Base-by-base conservation (phyloP, 2,329 filamentous ascomycete species). In the Talaromyces sp. region DNA sequence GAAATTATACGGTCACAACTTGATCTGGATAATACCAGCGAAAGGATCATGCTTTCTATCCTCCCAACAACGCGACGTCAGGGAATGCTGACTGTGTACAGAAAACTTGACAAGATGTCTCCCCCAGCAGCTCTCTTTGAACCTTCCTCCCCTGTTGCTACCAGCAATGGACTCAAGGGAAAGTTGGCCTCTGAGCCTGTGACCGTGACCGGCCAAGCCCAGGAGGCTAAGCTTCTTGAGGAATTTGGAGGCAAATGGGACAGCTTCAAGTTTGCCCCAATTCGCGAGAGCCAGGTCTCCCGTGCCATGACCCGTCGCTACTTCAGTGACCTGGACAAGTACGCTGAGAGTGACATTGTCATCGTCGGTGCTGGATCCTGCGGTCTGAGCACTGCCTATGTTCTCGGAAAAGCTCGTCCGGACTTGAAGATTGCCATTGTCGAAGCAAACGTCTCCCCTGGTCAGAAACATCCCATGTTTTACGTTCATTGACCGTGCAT, bases 11-110 rank as follows among this genome's bases (percentile, higher is more conserved):
- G 90, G 91, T 88, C 82, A 82, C 80, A 91, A 93, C 90, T 93
- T 93, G 90, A 93, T 93, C 90, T 91, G 89, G 91, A 93, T 93
- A 93, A 95, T 95, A 91, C 91, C 89, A 92, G 92, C 92, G 92
- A 92, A 95, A 96, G 92, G 89, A 96, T 95, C 91, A 96, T 96
- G 91, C 90, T 84, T 84, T 84, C 80, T 80, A 78, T 78, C 75
- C 70, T 73, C 73, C 69, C 70, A 65, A 65, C 62, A 59, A 54
- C 50, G 38, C 4, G 10, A 24, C 10, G 13, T 24, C 67, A 65
- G 64, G 70, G 69, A 77, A 78, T 76, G 72, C 65, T 75, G 71
- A 71, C 71, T 78, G 70, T 71, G 70, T 64, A 66, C 64, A 70
- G 68, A 41, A 57, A 59, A 64, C 68, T 70, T 64, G 67, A 67